Base-by-base conservation (phyloP, 768 basidiomycete genomes). In the Myochromella boudieri region DNA sequence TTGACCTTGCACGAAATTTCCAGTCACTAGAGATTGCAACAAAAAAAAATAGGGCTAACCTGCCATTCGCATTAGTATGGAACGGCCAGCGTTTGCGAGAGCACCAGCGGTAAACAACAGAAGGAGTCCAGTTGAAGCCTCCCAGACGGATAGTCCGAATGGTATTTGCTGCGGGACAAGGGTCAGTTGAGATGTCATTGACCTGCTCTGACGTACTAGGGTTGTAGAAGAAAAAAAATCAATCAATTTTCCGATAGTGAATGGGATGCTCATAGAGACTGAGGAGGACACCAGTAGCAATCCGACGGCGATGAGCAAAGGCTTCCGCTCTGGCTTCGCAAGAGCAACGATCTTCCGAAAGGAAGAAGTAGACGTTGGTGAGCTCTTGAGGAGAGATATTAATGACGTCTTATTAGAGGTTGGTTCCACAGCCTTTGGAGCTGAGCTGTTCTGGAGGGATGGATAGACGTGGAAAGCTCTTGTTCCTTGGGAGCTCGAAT, bases 241-340 rank as follows among this genome's bases (percentile, higher is more conserved):
- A 51, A 99, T 97, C 42, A 98, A 72, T 63, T 84, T 90, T 8
- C 95, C 95, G 58, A 97, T 85, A 1, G 93, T 93, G 56, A 97
- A 82, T 0, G 95, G 95, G 10, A 98, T 79, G 53, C 87, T 88
- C 84, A 97, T 88, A 3, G 91, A 89, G 17, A 99, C 90, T 2
- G 87, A 72, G 7, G 92, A 91, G 0, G 94, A 95, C n/a, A 92
- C 75, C 12, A 95, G 64, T 6, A 97, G 74, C 52, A 95, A 68
- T 0, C 86, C 87, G 37, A 94, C 72, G 6, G 94, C 94, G 33
- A 84, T 74, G 0, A 78, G 60, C 7, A 97, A 73, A 1, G 89
- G 84, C 53, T 82, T 89, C 58, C 73, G 75, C 68, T 98, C 95
- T 1, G 92, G 88, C 58, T 71, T 83, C 0, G 93, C 92, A 31